Evolutionary conservation across 805 yeast genomes (phyloP), one percentile per base, ranked within the genome.

Genomic region (Wickerhamiella azyma): DNA sequence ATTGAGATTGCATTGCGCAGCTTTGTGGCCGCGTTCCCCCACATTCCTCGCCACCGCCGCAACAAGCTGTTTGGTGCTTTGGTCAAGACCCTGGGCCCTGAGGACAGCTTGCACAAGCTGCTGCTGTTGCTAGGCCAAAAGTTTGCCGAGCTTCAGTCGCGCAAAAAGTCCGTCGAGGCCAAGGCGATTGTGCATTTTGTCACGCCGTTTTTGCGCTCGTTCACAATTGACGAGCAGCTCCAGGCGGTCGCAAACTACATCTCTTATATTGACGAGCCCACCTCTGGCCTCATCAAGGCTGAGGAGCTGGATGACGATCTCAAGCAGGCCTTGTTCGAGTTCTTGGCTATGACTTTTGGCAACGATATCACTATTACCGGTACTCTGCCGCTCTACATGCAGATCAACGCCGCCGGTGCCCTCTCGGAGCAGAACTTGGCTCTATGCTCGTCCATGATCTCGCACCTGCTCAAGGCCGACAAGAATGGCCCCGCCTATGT

Each of bases 41-140:
- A 92, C 59, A 88, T 92, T 52, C 98, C 98, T 50, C 77, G 95
- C 60, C 98, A 92, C 61, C 82, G 98, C 64, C 75, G 98, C 56
- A 94, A 85, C 36, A 79, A 78, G 58, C 66, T 92, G 45, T 92
- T 84, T 56, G 73, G 83, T 2, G 79, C 94, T 1, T 70, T 92
- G n/a, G 77, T 86, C 13, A 71, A 71, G 53, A 82, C 96, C 1
- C 66, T 92, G 50, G 88, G 89, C 18, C 66, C 81, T 39, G 67
- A 70, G 8, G 64, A 69, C 41, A 75, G 94, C 2, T 69, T 88
- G 51, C 84, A 82, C 54, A 69, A 81, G 42, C 73, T 89, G 40
- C 61, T 89, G 51, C 79, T 84, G 55, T 69, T 92, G 54, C 73
- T 89, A 56, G 89, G 94, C 45, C 84, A 77, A 58, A 94, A 85